Base-by-base conservation (phyloP, 2,329 filamentous ascomycete species). In the Alternaria brassicae region DNA sequence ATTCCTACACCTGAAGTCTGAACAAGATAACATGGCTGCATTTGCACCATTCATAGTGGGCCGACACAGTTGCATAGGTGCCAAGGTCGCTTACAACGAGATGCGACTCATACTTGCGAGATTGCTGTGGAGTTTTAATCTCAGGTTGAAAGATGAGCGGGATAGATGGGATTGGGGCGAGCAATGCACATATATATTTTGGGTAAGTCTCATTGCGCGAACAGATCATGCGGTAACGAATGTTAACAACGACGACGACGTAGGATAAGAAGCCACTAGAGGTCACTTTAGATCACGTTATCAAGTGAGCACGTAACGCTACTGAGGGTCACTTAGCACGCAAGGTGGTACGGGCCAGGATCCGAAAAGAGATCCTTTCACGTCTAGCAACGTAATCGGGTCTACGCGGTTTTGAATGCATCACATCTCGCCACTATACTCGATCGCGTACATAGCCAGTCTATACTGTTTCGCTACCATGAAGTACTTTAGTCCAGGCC, bases 101-200 rank as follows among this genome's bases (percentile, higher is more conserved):
- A 74, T 77, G 71, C 63, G 72, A 3, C 41, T 81, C 3, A 75
- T 79, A 2, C 57, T 82, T 19, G 71, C 79, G 3, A 78, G 77
- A 56, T 37, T 81, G 30, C 30, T 81, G 4, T 81, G 70, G 66
- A 68, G 69, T 1, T 82, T 81, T 54, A 77, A 82, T 63, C 12
- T 73, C 1, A 25, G 3, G 3, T 13, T 66, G 17, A 62, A 40
- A 8, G 54, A 69, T 30, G 45, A 59, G 25, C 21, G 36, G 0
- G 60, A 65, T 10, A 48, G 34, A 1, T 69, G 61, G 41, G 70
- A 71, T 19, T 74, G 68, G 66, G 70, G 68, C 0, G 62, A 67
- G 23, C 71, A 72, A 47, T 54, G 55, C 5, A 69, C 67, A 1
- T 70, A 67, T 54, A 60, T 71, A 3, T 42, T 70, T 13, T 74